phyloP scores from a whole-genome alignment of 352 stramenopile genomes.

The Globisporangium echinulatum region DNA sequence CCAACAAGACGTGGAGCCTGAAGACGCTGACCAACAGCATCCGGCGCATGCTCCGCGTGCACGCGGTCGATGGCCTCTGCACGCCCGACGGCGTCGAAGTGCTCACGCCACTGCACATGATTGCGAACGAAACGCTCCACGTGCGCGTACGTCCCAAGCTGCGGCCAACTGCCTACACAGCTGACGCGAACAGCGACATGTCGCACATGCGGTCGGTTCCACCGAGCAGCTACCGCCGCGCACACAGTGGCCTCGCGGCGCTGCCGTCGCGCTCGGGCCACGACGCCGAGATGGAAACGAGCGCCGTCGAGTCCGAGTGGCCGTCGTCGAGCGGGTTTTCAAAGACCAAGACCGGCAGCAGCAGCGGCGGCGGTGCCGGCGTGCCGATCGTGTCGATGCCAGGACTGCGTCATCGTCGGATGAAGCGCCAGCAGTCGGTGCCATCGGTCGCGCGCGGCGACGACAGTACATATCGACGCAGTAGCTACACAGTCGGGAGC shows the following conservation, averaged over 20 bases:
- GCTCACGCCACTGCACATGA: conserved; percentile 67
- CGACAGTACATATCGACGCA: conserved; percentile 9
- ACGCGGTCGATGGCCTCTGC: conserved; percentile 50
- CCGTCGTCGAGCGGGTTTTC: neutral
- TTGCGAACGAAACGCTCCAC: conserved; percentile 58
- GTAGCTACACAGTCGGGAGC: conserved; percentile 14
- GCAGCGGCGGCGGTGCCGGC: neutral
- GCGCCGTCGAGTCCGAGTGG: conserved; percentile 3
- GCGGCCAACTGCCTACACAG: conserved; percentile 17
- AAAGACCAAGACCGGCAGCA: conserved; percentile 8
- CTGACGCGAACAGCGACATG: conserved; percentile 9
- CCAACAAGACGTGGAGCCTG: conserved; percentile 62
- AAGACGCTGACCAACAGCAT: conserved; percentile 56
- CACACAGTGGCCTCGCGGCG: conserved; percentile 5
- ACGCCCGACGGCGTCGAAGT: conserved; percentile 55
- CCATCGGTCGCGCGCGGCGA: conserved; percentile 11
- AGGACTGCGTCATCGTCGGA: conserved; percentile 10
- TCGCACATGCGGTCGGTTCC: conserved; percentile 17
- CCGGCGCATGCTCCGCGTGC: conserved; percentile 62
- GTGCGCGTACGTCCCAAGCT: conserved; percentile 61
- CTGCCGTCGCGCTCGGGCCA: neutral
- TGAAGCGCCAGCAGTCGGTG: conserved; percentile 25
- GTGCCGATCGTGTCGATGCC: conserved; percentile 8
- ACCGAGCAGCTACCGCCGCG: conserved; percentile 10
- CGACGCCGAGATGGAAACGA: conserved; percentile 4